Conservation (phyloP, 2,329 filamentous ascomycete genomes). For the Neonectria sp. region DNA sequence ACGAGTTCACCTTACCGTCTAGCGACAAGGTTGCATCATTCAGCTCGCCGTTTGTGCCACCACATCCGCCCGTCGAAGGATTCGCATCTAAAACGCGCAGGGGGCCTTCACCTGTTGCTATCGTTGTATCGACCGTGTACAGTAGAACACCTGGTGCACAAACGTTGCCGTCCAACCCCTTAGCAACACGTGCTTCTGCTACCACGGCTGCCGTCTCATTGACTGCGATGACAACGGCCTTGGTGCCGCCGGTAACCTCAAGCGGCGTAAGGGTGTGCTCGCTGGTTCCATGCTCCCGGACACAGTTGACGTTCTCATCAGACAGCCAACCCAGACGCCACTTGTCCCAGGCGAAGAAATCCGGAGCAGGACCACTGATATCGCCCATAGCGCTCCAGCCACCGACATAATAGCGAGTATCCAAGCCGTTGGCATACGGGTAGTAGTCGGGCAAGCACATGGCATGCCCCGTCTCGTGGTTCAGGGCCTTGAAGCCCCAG, state of each 20-base stretch:
- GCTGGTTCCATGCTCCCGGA: conserved; percentile 43
- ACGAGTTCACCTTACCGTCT: conserved; percentile 5
- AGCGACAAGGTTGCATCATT: conserved; percentile 52
- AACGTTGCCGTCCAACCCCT: conserved; percentile 43
- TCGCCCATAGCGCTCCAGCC: conserved; percentile 57
- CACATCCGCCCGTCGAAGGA: conserved; percentile 49
- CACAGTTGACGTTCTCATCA: conserved; percentile 53
- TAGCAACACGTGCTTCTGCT: conserved; percentile 49
- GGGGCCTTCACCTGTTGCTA: conserved; percentile 49
- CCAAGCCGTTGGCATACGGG: conserved; percentile 45
- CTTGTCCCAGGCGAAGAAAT: conserved; percentile 58
- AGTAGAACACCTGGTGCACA: conserved; percentile 54
- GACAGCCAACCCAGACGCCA: conserved; percentile 56
- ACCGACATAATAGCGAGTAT: conserved; percentile 51
- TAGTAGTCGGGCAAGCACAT: conserved; percentile 58
- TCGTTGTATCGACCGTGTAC: conserved; percentile 52
- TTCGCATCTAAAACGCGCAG: conserved; percentile 52
- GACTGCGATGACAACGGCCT: conserved; percentile 32
- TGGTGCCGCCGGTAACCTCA: conserved; percentile 27
- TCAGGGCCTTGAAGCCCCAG: conserved; percentile 54
- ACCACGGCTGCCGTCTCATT: conserved; percentile 47
- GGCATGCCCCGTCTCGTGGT: conserved; percentile 57
- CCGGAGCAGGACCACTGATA: conserved; percentile 52
- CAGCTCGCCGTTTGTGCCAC: conserved; percentile 41
- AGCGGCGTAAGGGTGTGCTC: conserved; percentile 42